These are phyloP conservation scores for Sporobolomyces roseus DNA, from an alignment of 768 basidiomycete species.

Conservation along the genomic window DNA sequence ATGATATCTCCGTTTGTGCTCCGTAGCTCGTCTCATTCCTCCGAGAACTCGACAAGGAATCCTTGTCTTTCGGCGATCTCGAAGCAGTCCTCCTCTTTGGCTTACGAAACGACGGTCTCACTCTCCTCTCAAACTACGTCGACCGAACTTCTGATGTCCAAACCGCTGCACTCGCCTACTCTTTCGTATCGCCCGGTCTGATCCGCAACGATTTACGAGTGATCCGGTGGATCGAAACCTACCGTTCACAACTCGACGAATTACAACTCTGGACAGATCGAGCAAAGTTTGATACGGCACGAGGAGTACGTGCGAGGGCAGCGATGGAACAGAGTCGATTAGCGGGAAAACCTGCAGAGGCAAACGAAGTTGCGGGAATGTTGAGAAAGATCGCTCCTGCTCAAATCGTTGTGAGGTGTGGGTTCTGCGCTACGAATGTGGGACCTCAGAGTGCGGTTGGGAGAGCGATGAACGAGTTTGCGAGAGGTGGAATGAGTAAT, in stretches of 20 bases:
- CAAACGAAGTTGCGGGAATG: conserved; percentile 29
- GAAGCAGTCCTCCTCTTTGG: conserved; percentile 41
- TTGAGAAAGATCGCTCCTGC: conserved; percentile 25
- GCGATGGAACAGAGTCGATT: conserved; percentile 34
- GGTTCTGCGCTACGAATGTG: conserved; percentile 34
- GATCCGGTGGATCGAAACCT: conserved; percentile 38
- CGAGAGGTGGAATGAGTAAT: not conserved
- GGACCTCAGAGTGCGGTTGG: conserved; percentile 4
- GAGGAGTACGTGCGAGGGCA: conserved; percentile 14
- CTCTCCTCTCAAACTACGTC: conserved; percentile 33
- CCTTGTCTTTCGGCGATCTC: conserved; percentile 33
- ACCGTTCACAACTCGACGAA: conserved; percentile 34
- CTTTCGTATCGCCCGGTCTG: conserved; percentile 37
- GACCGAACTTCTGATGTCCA: conserved; percentile 37
- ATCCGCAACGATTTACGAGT: conserved; percentile 32
- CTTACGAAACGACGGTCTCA: conserved; percentile 37
- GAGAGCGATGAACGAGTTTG: not conserved
- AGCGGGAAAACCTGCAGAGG: conserved; percentile 31
- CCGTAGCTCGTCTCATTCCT: conserved; percentile 41
- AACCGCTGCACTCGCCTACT: conserved; percentile 37
- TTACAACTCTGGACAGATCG: conserved; percentile 31
- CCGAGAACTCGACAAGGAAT: conserved; percentile 27
- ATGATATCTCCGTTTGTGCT: no score
- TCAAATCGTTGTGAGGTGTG: conserved; percentile 30
- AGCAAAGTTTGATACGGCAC: conserved; percentile 30